A percentile compares a stretch with the other conserved stretches of the same genome.
phyloP scores from a whole-genome alignment of 371 early-diverging fungal species.

The Mortierella sp. region DNA sequence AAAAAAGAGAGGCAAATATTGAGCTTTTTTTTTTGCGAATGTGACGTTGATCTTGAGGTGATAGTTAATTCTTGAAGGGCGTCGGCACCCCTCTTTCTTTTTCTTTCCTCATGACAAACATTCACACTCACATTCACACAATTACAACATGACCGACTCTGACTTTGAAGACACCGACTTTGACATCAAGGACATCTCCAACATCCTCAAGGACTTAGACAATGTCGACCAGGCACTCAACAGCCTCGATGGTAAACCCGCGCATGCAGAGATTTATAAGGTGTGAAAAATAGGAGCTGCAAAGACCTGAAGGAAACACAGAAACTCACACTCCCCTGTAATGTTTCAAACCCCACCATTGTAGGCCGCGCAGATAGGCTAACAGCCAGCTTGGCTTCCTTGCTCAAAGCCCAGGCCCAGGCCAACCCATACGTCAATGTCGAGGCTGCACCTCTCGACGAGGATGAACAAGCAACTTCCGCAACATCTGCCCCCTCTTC shows the following conservation, averaged over 20 bases:
- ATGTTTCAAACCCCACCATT: not conserved
- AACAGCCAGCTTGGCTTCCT: constrained; percentile 33
- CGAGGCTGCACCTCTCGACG: constrained; percentile 21
- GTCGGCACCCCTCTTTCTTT: not conserved
- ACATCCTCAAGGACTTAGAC: constrained; percentile 53
- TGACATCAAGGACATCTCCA: constrained; percentile 51
- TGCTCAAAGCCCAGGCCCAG: constrained; percentile 50
- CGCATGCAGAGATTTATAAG: not conserved
- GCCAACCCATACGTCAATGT: constrained; percentile 42
- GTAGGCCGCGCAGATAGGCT: constrained; percentile 47
- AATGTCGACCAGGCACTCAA: constrained; percentile 43
- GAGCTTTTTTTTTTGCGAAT: too few species aligned
- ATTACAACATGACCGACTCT: constrained; percentile 45
- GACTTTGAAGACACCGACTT: constrained; percentile 49
- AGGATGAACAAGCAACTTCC: constrained; percentile 6
- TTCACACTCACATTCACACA: not conserved
- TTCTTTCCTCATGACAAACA: not conserved
- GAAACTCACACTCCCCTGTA: not conserved
- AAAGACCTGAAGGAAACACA: not conserved
- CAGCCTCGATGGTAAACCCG: constrained; percentile 33
- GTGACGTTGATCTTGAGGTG: constrained; percentile 1
- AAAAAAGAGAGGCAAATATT: not conserved
- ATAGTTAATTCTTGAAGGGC: not conserved
- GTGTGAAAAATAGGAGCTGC: not conserved
- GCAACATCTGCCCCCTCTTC: not conserved